Evolutionary conservation across 129 eudicot species (phyloP), one percentile per base, ranked within the genome.

Genomic region (Escallonia rubra): DNA sequence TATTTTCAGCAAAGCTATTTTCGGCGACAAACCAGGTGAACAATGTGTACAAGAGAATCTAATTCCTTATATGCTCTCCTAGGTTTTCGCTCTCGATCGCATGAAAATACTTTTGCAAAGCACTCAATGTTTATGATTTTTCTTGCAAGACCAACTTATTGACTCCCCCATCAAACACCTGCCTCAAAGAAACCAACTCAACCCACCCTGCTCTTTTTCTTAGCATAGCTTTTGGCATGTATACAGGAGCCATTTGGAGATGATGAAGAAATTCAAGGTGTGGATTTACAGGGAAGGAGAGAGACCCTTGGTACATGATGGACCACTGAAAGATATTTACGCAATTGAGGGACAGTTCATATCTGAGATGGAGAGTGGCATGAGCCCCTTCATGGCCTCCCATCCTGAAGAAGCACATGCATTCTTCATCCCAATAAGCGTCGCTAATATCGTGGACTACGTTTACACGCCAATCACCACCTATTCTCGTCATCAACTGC

Each of bases 251-350:
- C 70, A 66, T 53, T 49, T 66, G 10, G 70, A 66, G 59, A 66
- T 66, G 70, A 38, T 34, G 70, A 66, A 66, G 70, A 23, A 10
- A 40, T 66, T 66, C 60, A 66, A 51, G 39, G 47, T 66, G 41
- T 66, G 70, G 70, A 66, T 60, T 8, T 66, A 66, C 55, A 66
- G 38, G 7, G 70, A 66, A 39, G 70, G 70, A 40, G 70, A 66
- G 45, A 14, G 6, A 38, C 60, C 70, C 3, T 3, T 66, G 7
- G 52, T 66, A 39, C 70, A 66, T 46, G 16, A 52, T 4, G 70
- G 70, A 9, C 70, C 70, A 4, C 2, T 51, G 34, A 66, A 66
- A 8, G 23, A 49, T 34, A 66, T 66, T 42, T 66, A 66, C 70
- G 54, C 43, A 4, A 66, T 51, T 3, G 70, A 51, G 42, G 70